These are phyloP conservation scores for Cucumis melo DNA, from an alignment of 306 rosid species.

Conservation along the genomic window DNA sequence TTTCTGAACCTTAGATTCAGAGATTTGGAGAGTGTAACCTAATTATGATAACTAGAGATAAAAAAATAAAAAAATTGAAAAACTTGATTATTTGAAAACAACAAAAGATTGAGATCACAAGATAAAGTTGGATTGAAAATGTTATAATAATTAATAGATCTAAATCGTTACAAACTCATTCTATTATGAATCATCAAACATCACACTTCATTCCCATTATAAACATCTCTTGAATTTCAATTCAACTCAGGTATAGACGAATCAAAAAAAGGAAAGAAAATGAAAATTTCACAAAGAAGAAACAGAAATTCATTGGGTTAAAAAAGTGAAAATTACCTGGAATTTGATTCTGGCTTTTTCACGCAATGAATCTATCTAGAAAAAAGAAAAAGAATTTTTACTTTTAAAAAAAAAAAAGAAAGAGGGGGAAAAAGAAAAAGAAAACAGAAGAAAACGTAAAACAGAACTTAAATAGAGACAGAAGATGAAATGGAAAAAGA, in stretches of 20 bases:
- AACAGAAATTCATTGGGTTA: not conserved
- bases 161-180: too few species aligned
- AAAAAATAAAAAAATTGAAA: too few species aligned
- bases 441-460: not conserved
- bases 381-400: too few species aligned
- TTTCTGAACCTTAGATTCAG: not conserved
- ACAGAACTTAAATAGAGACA: not conserved
- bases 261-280: not conserved
- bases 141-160: too few species aligned
- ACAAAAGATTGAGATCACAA: too few species aligned
- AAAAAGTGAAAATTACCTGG: not conserved
- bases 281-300: not conserved
- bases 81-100: too few species aligned
- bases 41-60: too few species aligned
- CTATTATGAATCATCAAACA: too few species aligned
- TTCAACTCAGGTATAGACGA: not conserved
- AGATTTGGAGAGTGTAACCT: too few species aligned
- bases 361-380: not conserved
- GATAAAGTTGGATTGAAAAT: too few species aligned
- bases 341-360: not conserved
- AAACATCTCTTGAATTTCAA: not conserved
- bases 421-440: not conserved
- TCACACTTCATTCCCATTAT: not conserved
- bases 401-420: too few species aligned
- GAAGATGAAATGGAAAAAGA: not conserved